These are phyloP conservation scores for Hygrophoropsis aurantiaca DNA, from an alignment of 768 basidiomycete genomes.

Conservation along the genomic window DNA sequence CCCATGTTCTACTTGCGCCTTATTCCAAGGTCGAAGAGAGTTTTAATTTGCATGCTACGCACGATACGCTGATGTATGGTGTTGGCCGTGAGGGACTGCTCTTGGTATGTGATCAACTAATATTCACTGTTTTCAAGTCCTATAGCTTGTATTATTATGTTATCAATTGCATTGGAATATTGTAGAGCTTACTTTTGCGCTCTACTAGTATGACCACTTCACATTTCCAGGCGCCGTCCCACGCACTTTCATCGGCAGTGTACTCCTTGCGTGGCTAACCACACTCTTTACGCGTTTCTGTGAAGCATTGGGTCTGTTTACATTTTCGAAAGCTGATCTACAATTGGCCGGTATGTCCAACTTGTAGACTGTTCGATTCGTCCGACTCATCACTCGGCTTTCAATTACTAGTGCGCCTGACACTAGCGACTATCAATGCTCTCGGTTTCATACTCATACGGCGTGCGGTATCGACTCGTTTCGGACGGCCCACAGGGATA, in stretches of 20 bases:
- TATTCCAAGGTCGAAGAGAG: slow-evolving; percentile 98
- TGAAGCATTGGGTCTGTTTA: slow-evolving; percentile 39
- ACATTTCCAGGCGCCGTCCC: slow-evolving; percentile 88
- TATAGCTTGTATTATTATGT: background rate
- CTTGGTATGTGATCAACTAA: slow-evolving; percentile 43
- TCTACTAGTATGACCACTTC: slow-evolving; percentile 92
- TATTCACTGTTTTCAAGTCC: too few relatives aligned
- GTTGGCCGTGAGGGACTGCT: slow-evolving; percentile 37
- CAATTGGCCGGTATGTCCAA: slow-evolving; percentile 64
- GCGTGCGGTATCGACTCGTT: slow-evolving; percentile 60
- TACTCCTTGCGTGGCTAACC: slow-evolving; percentile 61
- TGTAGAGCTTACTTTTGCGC: slow-evolving; percentile 8
- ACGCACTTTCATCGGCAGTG: slow-evolving; percentile 79
- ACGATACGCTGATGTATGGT: slow-evolving; percentile 86
- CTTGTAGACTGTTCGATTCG: background rate
- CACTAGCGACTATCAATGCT: slow-evolving; percentile 67
- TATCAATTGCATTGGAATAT: background rate
- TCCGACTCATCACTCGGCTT: background rate
- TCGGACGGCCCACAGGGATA: slow-evolving; percentile 54
- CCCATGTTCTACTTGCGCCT: slow-evolving; percentile 76
- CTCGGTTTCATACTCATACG: slow-evolving; percentile 61
- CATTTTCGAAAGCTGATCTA: slow-evolving; percentile 60
- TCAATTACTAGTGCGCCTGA: slow-evolving; percentile 70
- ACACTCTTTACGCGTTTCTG: slow-evolving; percentile 48
- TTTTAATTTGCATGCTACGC: slow-evolving; percentile 89